Base-by-base conservation (phyloP, 2,329 filamentous ascomycete species). In the Penicillium sp. region DNA sequence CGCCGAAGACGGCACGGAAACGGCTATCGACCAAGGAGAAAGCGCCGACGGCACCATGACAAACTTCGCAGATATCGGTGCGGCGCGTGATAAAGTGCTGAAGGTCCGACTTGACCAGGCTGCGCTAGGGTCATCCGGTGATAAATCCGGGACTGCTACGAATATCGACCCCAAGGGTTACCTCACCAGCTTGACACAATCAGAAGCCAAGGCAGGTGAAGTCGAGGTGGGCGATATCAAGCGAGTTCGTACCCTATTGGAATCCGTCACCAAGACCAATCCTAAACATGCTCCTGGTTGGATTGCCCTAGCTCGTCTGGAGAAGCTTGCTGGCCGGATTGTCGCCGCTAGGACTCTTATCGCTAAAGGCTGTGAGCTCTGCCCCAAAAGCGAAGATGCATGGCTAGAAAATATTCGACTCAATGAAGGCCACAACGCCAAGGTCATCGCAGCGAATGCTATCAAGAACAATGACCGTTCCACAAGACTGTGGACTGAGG, bases 191-290 rank as follows among this genome's bases (percentile, higher is more conserved):
- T 80, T 99, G 50, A 89, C 89, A 57, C 93, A 90, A 74, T 89
- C 90, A 51, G 89, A 93, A 71, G 79, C 91, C 57, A 89, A 86
- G 57, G 90, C 91, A 58, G 86, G 87, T 5, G 90, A 95, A 69
- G 85, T 90, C 5, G 89, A 93, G 67, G 90, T 97, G 27, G 93
- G 94, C 59, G 94, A 99, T 70, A 91, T 99, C 73, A 96, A 96
- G 71, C 89, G 94, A 75, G 94, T 95, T 19, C 86, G 94, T 62
- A 89, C 93, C 62, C 82, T 99, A 37, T 80, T 99, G n/a, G 92
- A 96, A 71, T 97, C 93, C 0, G 94, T 97, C 47, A 95, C 96
- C 73, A 95, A 94, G 77, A 97, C 93, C 8, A 99, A 99, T 73
- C 91, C 93, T 2, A 93, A 91, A 62, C 95, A 97, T 71, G 92